Evolutionary conservation across 108 stramenopile genomes (phyloP), one percentile per base, ranked within the genome.

Genomic region (Parietichytrium sp.): DNA sequence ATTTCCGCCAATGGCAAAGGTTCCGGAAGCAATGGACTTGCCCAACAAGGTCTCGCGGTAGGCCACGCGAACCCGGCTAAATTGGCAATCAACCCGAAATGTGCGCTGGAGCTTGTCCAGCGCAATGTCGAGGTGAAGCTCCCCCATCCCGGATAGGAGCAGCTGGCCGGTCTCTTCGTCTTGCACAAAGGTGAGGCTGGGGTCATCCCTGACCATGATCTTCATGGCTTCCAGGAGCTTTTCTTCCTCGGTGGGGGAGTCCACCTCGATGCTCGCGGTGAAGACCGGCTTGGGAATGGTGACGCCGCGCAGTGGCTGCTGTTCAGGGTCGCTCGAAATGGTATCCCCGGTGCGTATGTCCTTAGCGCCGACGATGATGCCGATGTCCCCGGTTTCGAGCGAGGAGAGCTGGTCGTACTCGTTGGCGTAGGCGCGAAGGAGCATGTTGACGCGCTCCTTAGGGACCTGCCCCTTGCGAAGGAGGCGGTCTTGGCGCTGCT

Each of bases 91-190:
- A 36, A 99, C 97, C 79, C 92, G 94, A 92, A 95, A 98, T 84
- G 98, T 97, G 81, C 98, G 93, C 92, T 93, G 95, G 94, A 99
- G 96, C 52, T 97, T 94, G 88, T 98, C 97, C 15, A 98, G 97
- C 85, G 97, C 95, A 88, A 99, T 98, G 84, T 99, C 98, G 51
- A 99, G 89, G 90, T 99, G 98, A 20, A 99, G 93, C 91, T 98
- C 97, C 52, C 98, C 98, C 98, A 99, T 98, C 79, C 98, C 98
- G 82, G 94, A 94, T 83, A 99, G 97, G 86, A 97, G 87, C 33
- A 96, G 96, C 87, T 99, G 97, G 16, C 96, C 96, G 29, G 95
- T 96, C 54, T 98, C 97, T 72, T 96, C 96, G 87, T 97, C 96
- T 82, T 93, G 93, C 29, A 89, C 88, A 87, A 94, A 93, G 29